Conservation (phyloP, 106 monocot species). For the Allium sativum region DNA sequence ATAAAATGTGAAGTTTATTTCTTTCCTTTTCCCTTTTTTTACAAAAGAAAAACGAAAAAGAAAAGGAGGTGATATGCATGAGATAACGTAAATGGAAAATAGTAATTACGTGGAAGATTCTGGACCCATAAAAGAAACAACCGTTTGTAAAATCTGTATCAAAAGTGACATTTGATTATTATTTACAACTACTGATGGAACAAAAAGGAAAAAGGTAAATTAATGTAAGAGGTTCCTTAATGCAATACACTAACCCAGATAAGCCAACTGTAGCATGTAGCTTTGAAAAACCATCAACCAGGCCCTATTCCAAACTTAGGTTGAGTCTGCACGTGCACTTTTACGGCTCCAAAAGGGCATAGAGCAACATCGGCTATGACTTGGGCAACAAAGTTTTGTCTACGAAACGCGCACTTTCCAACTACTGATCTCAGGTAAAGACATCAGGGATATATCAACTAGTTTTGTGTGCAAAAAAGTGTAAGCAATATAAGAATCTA, state of each 20-base stretch:
- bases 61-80: background rate
- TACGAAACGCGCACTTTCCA: no score
- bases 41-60: background rate
- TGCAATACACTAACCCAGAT: conserved; percentile 57
- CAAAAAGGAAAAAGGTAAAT: no score
- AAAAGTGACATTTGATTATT: background rate
- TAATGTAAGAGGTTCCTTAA: background rate
- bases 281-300: conserved; percentile 81
- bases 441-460: no score
- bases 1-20: no score
- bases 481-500: no score
- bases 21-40: no score
- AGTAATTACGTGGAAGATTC: conserved; percentile 83
- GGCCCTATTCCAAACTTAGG: conserved; percentile 70
- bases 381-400: no score
- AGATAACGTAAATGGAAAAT: background rate
- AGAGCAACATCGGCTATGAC: conserved; percentile 87
- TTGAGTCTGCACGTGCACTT: conserved; percentile 91
- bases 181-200: no score
- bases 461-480: no score
- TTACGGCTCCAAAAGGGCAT: conserved; percentile 88
- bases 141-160: conserved; percentile 76
- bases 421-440: no score
- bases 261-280: conserved; percentile 74
- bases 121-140: conserved; percentile 82